Evolutionary conservation across 306 rosid genomes (phyloP).

Genomic region (Castanea sativa): DNA sequence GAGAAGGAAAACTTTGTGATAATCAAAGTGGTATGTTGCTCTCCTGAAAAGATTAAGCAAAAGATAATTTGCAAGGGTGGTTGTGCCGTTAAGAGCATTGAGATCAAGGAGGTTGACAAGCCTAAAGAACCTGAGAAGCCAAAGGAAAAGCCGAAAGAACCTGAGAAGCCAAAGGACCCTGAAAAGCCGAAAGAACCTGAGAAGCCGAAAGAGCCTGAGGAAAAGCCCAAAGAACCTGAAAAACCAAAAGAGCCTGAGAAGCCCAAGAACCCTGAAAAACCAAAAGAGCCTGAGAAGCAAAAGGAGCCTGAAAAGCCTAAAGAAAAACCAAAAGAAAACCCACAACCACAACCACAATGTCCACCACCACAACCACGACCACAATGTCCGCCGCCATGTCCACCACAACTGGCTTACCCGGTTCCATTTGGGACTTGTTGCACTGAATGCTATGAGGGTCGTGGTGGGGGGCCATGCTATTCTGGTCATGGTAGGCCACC

Average conservation of each 20-base stretch:
- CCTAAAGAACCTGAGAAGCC: constrained; percentile 8
- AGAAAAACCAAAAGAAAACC: neutral
- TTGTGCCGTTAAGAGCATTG: constrained; percentile 55
- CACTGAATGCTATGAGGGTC: constrained; percentile 10
- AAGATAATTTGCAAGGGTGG: constrained; percentile 61
- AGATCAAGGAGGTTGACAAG: constrained; percentile 49
- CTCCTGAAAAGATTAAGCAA: constrained; percentile 70
- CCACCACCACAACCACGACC: too few species aligned
- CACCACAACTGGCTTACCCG: constrained; percentile 17
- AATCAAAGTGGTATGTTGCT: constrained; percentile 68
- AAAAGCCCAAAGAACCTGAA: neutral
- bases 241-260: neutral
- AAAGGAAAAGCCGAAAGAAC: neutral
- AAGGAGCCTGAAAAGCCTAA: constrained; percentile 9
- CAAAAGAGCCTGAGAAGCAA: neutral
- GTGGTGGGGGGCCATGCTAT: too few species aligned
- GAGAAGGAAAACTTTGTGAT: constrained; percentile 53
- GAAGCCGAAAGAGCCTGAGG: neutral
- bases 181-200: neutral
- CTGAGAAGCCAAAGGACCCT: neutral
- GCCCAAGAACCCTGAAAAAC: neutral
- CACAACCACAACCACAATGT: too few species aligned
- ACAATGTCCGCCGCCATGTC: neutral
- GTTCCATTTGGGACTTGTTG: constrained; percentile 15
- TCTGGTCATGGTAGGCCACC: too few species aligned